phyloP scores from a whole-genome alignment of 768 basidiomycete genomes.

The Polyporus arcularius region DNA sequence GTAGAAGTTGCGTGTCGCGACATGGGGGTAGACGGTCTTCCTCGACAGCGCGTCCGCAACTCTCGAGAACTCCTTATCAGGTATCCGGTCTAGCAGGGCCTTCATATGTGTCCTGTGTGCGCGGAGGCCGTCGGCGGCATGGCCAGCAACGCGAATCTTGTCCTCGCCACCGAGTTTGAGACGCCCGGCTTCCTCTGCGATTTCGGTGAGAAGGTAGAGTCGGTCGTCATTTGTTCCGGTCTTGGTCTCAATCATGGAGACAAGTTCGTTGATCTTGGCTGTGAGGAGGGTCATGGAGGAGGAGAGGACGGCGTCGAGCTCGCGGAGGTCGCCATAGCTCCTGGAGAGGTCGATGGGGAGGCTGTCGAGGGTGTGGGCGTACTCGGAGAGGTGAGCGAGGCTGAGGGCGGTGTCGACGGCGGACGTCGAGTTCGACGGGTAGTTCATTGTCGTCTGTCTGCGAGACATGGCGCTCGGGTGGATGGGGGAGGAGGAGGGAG shows the following conservation, averaged over 20 bases:
- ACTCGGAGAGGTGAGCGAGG: conserved; percentile 74
- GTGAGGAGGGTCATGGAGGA: conserved; percentile 83
- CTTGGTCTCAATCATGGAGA: conserved; percentile 71
- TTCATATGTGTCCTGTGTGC: conserved; percentile 61
- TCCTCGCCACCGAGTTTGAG: conserved; percentile 96
- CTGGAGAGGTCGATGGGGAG: conserved; percentile 93
- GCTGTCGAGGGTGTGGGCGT: conserved; percentile 90
- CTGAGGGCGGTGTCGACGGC: conserved; percentile 52
- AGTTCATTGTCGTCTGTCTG: conserved; percentile 11
- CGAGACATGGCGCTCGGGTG: conserved; percentile 8
- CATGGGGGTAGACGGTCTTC: conserved; percentile 75
- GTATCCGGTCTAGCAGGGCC: conserved; percentile 60
- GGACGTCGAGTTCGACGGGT: conserved; percentile 10
- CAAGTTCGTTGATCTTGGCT: conserved; percentile 73
- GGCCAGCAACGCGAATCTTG: conserved; percentile 94
- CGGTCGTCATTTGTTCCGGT: conserved; percentile 65
- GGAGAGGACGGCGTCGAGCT: conserved; percentile 97
- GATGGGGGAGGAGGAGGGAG: neutral
- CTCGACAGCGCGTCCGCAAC: conserved; percentile 50
- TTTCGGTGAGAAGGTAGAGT: conserved; percentile 85
- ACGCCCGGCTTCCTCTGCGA: conserved; percentile 89
- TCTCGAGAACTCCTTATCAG: conserved; percentile 52
- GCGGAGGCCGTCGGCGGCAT: conserved; percentile 86
- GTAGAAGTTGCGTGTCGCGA: conserved; percentile 67
- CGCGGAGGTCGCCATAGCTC: conserved; percentile 93